Percentiles rank a stretch among this genome's conserved stretches.
These are phyloP conservation scores for Colletotrichum costaricense DNA, from an alignment of 2,329 filamentous ascomycete species.

Conservation along the genomic window DNA sequence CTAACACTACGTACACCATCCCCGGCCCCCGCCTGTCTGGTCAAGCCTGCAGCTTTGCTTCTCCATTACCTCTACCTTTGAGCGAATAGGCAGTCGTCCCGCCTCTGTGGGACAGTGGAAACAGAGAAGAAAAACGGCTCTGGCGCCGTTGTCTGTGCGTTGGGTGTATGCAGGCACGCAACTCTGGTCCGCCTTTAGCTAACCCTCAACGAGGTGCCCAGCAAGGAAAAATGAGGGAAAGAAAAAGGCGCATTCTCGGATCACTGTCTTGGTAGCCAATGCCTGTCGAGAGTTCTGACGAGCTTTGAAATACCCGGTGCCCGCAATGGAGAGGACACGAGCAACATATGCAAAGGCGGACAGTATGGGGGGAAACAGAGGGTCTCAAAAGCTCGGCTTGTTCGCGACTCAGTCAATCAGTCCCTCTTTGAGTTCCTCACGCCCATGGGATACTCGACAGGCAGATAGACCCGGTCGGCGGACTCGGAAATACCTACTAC, in stretches of 20 bases:
- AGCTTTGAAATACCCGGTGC: conserved; percentile 13
- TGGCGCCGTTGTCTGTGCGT: conserved; percentile 34
- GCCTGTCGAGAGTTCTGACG: neutral
- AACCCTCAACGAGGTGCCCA: neutral
- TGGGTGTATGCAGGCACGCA: conserved; percentile 33
- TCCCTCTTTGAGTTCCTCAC: neutral
- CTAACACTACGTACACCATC: conserved; percentile 5
- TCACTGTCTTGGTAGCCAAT: conserved; percentile 20
- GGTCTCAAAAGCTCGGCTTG: conserved; percentile 1
- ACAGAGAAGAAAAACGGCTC: conserved; percentile 21
- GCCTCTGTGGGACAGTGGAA: conserved; percentile 32
- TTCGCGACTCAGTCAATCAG: conserved; percentile 17
- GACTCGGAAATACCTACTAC: conserved; percentile 1
- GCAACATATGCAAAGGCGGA: conserved; percentile 11
- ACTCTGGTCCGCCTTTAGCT: conserved; percentile 18
- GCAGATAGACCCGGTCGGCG: neutral
- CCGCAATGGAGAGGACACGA: conserved; percentile 19
- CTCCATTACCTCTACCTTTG: conserved; percentile 1
- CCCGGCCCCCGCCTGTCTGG: conserved; percentile 8
- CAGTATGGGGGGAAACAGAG: neutral
- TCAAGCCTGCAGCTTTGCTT: neutral
- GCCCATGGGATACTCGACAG: neutral
- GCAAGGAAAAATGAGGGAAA: neutral
- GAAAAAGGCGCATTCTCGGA: conserved; percentile 23
- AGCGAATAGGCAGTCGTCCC: conserved; percentile 34